Conservation (phyloP, 306 rosid genomes). For the Quercus gilva region DNA sequence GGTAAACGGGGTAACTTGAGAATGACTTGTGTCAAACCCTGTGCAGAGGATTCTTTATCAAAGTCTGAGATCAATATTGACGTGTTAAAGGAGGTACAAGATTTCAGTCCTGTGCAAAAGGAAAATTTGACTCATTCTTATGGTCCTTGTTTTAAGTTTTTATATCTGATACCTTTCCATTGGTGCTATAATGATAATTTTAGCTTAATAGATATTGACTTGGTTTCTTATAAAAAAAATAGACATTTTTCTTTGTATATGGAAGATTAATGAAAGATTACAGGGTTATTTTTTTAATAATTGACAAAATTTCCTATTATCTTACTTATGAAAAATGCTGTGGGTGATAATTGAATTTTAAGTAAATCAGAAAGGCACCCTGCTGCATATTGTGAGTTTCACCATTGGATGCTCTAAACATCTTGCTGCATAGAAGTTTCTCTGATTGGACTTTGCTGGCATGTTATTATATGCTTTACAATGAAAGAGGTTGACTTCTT, state of each 20-base stretch:
- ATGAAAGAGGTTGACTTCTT: not conserved
- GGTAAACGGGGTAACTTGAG: conserved; percentile 71
- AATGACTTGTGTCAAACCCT: conserved; percentile 68
- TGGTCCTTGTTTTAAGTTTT: not conserved
- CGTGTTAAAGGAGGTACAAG: conserved; percentile 86
- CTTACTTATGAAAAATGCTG: not conserved
- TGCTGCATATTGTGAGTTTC: not conserved
- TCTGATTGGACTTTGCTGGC: not conserved
- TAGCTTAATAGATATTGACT: conserved; percentile 8
- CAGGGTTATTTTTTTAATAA: not conserved
- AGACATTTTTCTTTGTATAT: not conserved
- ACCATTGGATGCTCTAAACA: not conserved
- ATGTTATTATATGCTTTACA: not conserved
- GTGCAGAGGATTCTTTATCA: conserved; percentile 86
- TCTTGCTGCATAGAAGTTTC: not conserved
- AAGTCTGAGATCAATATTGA: conserved; percentile 77
- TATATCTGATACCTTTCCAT: conserved; percentile 17
- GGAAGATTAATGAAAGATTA: not conserved
- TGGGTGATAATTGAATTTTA: not conserved
- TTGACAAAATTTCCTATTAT: not conserved
- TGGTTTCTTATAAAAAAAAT: not conserved
- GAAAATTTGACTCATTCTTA: not conserved
- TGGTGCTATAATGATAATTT: conserved; percentile 8
- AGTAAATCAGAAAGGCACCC: not conserved
- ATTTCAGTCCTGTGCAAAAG: conserved; percentile 21